Conservation (phyloP, 768 basidiomycete genomes). For the Favolaschia claudopus region DNA sequence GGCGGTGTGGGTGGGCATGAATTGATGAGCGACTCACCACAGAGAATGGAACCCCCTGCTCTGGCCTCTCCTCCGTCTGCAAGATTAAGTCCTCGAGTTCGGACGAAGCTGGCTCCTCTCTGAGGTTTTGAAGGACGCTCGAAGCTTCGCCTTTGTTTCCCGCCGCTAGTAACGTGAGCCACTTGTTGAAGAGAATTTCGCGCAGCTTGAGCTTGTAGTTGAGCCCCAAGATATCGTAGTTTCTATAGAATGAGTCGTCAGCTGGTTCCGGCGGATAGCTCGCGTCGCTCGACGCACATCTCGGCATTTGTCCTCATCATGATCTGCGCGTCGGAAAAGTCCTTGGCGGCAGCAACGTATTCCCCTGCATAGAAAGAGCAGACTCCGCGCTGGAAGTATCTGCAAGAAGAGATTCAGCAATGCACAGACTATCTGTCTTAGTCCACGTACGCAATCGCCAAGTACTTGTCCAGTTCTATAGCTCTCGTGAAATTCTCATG, state of each 20-base stretch:
- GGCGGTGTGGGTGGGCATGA: background rate
- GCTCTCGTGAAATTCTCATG: slow-evolving; percentile 65
- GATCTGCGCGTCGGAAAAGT: slow-evolving; percentile 22
- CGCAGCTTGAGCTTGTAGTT: slow-evolving; percentile 19
- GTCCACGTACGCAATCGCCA: slow-evolving; percentile 65
- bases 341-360: slow-evolving; percentile 19
- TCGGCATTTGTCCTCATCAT: slow-evolving; percentile 26
- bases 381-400: slow-evolving; percentile 30
- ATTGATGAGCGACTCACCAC: background rate
- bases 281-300: slow-evolving; percentile 8
- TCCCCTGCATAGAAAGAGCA: slow-evolving; percentile 15
- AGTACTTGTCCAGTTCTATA: slow-evolving; percentile 62
- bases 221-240: slow-evolving; percentile 27
- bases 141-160: slow-evolving; percentile 9
- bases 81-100: background rate
- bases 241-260: slow-evolving; percentile 3
- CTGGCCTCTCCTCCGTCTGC: background rate
- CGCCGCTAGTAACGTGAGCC: slow-evolving; percentile 10
- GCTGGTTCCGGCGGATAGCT: background rate
- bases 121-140: background rate
- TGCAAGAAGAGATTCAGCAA: background rate
- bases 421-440: background rate
- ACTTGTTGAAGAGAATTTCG: slow-evolving; percentile 25
- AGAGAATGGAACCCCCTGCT: background rate
- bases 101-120: background rate